Evolutionary conservation across 116 monocot genomes (phyloP).

Genomic region (Phalaenopsis hybrid): DNA sequence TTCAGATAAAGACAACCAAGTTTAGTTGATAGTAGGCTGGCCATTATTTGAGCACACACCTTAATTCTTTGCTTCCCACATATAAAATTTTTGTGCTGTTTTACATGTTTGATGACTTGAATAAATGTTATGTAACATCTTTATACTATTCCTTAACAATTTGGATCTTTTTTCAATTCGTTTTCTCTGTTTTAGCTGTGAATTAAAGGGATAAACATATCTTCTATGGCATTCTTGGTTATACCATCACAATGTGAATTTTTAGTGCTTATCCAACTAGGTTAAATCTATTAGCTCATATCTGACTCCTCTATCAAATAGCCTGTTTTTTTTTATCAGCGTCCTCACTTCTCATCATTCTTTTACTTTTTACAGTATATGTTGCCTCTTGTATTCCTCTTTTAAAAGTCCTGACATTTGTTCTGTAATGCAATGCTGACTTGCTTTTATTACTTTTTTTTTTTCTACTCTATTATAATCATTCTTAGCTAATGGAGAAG

Average conservation of each 20-base stretch:
- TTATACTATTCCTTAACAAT: not conserved
- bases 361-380: not conserved
- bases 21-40: too few relatives aligned
- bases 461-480: not conserved
- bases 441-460: not conserved
- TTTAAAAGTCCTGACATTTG: not conserved
- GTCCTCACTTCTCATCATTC: not conserved
- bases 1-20: too few relatives aligned
- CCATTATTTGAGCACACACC: not conserved
- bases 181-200: not conserved
- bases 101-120: not conserved
- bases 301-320: not conserved
- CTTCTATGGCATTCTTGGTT: too few relatives aligned
- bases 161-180: not conserved
- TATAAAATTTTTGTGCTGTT: not conserved
- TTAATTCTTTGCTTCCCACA: not conserved
- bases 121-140: not conserved
- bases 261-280: not conserved
- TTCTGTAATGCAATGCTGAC: not conserved
- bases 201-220: not conserved
- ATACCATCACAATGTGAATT: too few relatives aligned
- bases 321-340: not conserved
- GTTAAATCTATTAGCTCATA: not conserved
- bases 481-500: not conserved
- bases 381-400: not conserved